Conservation (phyloP, 2,329 filamentous ascomycete genomes). For the Botryotinia narcissicola region DNA sequence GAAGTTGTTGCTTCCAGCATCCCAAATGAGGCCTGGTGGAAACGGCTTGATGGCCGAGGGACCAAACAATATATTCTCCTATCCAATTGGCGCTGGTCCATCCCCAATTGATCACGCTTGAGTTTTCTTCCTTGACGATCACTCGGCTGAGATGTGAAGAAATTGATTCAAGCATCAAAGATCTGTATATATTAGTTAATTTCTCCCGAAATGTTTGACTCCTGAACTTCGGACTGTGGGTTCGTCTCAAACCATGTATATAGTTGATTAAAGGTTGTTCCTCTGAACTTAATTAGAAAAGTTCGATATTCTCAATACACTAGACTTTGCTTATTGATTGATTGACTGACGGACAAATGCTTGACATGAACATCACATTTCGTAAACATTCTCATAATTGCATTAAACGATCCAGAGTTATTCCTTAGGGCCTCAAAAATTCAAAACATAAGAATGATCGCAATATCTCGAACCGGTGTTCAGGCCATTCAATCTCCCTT, state of each 20-base stretch:
- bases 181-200: not conserved
- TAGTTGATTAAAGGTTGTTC: not conserved
- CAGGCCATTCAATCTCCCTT: not conserved
- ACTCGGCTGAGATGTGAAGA: not conserved
- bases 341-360: not conserved
- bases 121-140: not conserved
- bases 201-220: not conserved
- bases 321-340: not conserved
- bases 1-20: slow-evolving; percentile 25
- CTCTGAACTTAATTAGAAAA: not conserved
- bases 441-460: not conserved
- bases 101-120: slow-evolving; percentile 22
- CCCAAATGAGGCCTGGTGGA: slow-evolving; percentile 24
- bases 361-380: not conserved
- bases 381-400: not conserved
- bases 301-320: not conserved
- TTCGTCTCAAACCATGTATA: not conserved
- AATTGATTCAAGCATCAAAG: not conserved
- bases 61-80: slow-evolving; percentile 26
- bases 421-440: not conserved
- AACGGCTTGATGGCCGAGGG: slow-evolving; percentile 23
- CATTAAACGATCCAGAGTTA: not conserved
- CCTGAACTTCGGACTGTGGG: not conserved
- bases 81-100: slow-evolving; percentile 25
- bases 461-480: not conserved